A percentile compares a stretch with the other conserved stretches of the same genome.
Evolutionary conservation across 495 filamentous ascomycete species (phyloP).

Genomic region (Aspergillus coremiiformis): DNA sequence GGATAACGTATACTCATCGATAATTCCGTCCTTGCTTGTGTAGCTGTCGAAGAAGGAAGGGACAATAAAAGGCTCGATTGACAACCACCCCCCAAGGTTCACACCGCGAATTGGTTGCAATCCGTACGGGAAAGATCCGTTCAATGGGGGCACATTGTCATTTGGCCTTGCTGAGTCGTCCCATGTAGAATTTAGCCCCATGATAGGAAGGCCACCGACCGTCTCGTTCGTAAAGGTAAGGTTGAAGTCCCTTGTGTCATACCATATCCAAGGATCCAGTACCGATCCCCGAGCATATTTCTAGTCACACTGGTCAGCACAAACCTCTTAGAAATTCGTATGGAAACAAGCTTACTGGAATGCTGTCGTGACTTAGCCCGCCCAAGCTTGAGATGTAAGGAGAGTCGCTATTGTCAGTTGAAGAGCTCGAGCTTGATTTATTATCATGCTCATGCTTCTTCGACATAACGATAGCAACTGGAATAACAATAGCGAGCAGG

Average conservation of each 20-base stretch:
- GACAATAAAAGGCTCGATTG: constrained; percentile 89
- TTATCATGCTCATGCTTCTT: constrained; percentile 47
- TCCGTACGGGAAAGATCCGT: constrained; percentile 64
- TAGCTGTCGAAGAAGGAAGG: constrained; percentile 79
- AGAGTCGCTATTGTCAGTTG: constrained; percentile 13
- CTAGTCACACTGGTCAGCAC: constrained; percentile 12
- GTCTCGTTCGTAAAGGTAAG: constrained; percentile 82
- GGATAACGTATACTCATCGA: constrained; percentile 85
- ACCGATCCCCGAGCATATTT: constrained; percentile 60
- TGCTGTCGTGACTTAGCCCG: constrained; percentile 50
- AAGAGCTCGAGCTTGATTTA: background rate
- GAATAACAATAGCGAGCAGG: constrained; percentile 64
- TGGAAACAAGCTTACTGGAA: constrained; percentile 43
- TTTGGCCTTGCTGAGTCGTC: constrained; percentile 77
- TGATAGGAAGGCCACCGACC: constrained; percentile 77
- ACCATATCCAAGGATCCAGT: constrained; percentile 90
- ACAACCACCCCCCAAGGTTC: constrained; percentile 92
- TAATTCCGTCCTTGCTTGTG: constrained; percentile 50
- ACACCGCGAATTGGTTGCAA: constrained; percentile 76
- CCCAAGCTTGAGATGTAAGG: constrained; percentile 52
- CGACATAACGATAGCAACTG: constrained; percentile 62
- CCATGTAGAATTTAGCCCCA: constrained; percentile 84
- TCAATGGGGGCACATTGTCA: constrained; percentile 67
- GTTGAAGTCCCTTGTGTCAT: constrained; percentile 87
- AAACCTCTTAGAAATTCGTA: background rate